These are phyloP conservation scores for Penicillium sp. DNA, from an alignment of 2,329 filamentous ascomycete species.

Conservation along the genomic window DNA sequence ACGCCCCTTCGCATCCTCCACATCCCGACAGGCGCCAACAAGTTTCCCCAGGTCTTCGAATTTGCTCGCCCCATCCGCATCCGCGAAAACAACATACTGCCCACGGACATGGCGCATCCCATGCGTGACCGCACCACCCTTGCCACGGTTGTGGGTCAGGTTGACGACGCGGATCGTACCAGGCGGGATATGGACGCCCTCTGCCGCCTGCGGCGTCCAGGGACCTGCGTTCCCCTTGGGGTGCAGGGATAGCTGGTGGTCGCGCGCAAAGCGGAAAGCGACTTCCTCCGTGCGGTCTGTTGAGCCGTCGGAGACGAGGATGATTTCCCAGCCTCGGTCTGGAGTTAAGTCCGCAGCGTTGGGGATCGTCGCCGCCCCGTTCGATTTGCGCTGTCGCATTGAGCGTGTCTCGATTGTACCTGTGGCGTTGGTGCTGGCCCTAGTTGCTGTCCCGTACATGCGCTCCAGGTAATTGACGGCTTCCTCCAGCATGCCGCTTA, in stretches of 20 bases:
- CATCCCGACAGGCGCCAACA: constrained; percentile 71
- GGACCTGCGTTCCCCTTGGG: constrained; percentile 50
- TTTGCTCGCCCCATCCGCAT: constrained; percentile 87
- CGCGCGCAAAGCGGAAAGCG: constrained; percentile 74
- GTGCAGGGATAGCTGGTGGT: constrained; percentile 57
- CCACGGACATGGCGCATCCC: constrained; percentile 90
- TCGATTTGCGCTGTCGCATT: constrained; percentile 26
- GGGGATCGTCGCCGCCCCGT: constrained; percentile 37
- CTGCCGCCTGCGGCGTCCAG: constrained; percentile 48
- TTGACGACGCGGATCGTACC: constrained; percentile 78
- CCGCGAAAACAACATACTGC: constrained; percentile 86
- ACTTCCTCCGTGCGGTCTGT: constrained; percentile 76
- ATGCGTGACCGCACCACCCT: constrained; percentile 92
- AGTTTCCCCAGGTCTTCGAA: constrained; percentile 83
- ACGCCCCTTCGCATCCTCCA: constrained; percentile 70
- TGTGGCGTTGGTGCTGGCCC: neutral
- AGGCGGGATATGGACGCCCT: constrained; percentile 61
- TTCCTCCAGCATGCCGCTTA: constrained; percentile 83
- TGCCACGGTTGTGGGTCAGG: constrained; percentile 80
- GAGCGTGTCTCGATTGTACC: constrained; percentile 12
- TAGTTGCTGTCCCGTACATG: constrained; percentile 61
- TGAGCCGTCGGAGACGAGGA: constrained; percentile 88
- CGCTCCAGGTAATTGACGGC: constrained; percentile 81
- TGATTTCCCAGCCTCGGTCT: constrained; percentile 77
- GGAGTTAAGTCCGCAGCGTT: constrained; percentile 32